Evolutionary conservation across 2,329 filamentous ascomycete genomes (phyloP), one percentile per base, ranked within the genome.

Genomic region (Xylariaceae sp.): DNA sequence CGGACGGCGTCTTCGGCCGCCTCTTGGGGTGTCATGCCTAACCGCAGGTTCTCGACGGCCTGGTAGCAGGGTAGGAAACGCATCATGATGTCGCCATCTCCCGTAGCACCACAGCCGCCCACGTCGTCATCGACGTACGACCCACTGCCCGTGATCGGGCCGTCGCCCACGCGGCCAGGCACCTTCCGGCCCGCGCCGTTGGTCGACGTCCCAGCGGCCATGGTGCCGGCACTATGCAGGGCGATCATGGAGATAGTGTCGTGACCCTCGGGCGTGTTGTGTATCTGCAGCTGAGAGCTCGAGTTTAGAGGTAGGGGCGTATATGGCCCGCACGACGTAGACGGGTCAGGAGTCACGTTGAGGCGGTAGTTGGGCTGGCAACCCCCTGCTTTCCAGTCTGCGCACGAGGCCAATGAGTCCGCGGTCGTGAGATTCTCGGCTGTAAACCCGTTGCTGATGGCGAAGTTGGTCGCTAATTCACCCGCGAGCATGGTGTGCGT

Each of bases 21-120:
- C 28, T 76, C 73, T 4, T 65, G 71, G 0, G 82, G 80, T 0
- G 68, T 68, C 76, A 84, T 77, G 1, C 82, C 82, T 1, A 65
- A 69, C 9, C 82, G 73, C 67, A 85, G 57, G 56, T 73, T 83
- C 71, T 85, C 82, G 1, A 85, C 77, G 1, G 82, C 82, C 64
- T 84, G 82, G 62, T 84, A 84, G 65, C 82, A 85, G 0, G 82
- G 82, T 21, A 84, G 66, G 60, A 84, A 83, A 3, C 81, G 75
- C 77, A 83, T 81, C 81, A 84, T 83, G 56, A 84, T 69, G 63
- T 85, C 82, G 0, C 82, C 82, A 51, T 85, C 82, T 1, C 82
- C 82, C 0, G 82, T 84, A 2, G 82, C 81, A 6, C 82, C 82
- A 61, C 82, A 85, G 0, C 78, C 82, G 1, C 82, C 82, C 1